Conservation (phyloP, 192 early-diverging fungal species). For the Linnemannia hyalina region DNA sequence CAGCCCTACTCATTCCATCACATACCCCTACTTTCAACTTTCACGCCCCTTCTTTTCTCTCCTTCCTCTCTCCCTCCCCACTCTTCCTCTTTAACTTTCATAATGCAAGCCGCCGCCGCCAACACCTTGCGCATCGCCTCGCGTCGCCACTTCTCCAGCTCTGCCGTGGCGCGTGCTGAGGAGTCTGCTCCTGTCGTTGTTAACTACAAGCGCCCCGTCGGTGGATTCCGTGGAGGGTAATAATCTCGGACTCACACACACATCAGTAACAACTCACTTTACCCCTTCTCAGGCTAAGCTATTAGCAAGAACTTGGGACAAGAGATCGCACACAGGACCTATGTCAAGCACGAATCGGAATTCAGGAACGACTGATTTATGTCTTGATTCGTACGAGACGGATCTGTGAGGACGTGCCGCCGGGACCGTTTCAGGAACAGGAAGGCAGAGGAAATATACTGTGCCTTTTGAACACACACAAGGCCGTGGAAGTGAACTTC, state of each 20-base stretch:
- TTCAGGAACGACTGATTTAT: neutral
- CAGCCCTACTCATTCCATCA: neutral
- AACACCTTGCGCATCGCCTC: slow-evolving; percentile 44
- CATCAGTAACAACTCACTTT: neutral
- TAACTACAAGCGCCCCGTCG: slow-evolving; percentile 64
- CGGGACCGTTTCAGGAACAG: neutral
- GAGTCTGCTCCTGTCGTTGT: slow-evolving; percentile 59
- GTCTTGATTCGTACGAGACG: neutral
- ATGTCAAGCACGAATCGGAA: neutral
- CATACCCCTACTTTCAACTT: neutral
- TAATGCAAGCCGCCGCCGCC: slow-evolving; percentile 51
- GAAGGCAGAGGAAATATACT: neutral
- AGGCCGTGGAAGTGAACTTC: no score
- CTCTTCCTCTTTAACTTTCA: slow-evolving; percentile 55
- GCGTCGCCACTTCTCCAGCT: slow-evolving; percentile 55
- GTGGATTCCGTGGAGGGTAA: slow-evolving; percentile 76
- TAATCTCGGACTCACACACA: neutral
- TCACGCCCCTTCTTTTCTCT: neutral
- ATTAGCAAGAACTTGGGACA: neutral
- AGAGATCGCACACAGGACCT: neutral
- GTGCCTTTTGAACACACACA: no score
- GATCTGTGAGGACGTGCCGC: neutral
- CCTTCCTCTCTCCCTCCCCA: slow-evolving; percentile 37
- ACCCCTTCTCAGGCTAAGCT: neutral
- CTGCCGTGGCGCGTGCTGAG: slow-evolving; percentile 50